Evolutionary conservation across 2,329 filamentous ascomycete genomes (phyloP).

Genomic region (Cercospora sp.): DNA sequence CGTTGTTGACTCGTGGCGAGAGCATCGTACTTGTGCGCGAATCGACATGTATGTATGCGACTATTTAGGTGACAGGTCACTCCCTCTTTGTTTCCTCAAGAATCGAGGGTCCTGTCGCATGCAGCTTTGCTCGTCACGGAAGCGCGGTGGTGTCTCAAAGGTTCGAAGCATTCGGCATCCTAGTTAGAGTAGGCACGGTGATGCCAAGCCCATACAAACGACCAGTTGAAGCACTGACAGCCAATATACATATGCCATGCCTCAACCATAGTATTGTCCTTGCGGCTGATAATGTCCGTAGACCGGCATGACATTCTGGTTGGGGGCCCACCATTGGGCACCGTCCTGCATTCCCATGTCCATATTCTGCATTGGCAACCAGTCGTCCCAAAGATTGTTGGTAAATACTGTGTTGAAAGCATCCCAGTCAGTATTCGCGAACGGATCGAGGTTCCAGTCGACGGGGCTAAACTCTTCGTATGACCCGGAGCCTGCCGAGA

Average conservation of each 20-base stretch:
- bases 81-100: no score
- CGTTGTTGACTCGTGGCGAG: background rate
- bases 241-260: background rate
- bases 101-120: no score
- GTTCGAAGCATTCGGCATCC: no score
- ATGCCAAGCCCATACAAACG: background rate
- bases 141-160: no score
- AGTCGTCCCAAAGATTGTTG: slow-evolving; percentile 20
- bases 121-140: no score
- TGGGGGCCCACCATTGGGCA: slow-evolving; percentile 8
- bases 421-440: slow-evolving; percentile 20
- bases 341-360: slow-evolving; percentile 11
- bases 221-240: background rate
- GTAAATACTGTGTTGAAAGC: slow-evolving; percentile 28
- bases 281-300: background rate
- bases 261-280: background rate
- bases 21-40: no score
- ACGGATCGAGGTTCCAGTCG: slow-evolving; percentile 18
- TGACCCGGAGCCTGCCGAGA: background rate
- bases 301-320: background rate
- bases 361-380: slow-evolving; percentile 14
- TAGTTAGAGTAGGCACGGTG: no score
- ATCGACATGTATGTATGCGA: no score
- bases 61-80: no score
- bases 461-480: slow-evolving; percentile 13